Evolutionary conservation across 495 filamentous ascomycete species (phyloP), one percentile per base, ranked within the genome.

Genomic region (Lasiosphaeris hirsuta): DNA sequence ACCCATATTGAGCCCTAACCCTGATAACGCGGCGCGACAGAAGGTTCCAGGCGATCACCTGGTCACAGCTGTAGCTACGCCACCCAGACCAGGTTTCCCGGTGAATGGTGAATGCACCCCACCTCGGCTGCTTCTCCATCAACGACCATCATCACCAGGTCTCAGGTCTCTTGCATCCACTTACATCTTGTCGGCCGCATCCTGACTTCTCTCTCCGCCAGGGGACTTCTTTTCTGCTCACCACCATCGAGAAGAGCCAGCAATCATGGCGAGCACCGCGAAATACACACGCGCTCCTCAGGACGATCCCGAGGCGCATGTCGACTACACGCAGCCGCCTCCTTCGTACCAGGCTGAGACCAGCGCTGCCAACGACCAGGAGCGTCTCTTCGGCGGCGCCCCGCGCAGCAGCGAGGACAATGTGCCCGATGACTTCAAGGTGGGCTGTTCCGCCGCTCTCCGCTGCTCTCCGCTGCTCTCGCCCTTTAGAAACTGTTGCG

Each of bases 381-480:
- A 72, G 39, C 71, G 65, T 37, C 63, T 78, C 51, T 75, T 76
- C 57, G 71, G 61, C 48, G 77, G 74, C 54, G 79, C 71, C 51
- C 80, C 86, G 52, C 86, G 94, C 59, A 87, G 82, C 69, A 85
- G 84, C 69, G 90, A 96, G 66, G 88, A 92, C 70, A 92, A 96
- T 69, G 69, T 98, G 43, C 94, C 94, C 4, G 94, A 98, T 81
- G 94, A 98, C 77, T 97, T 98, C 82, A 98, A 96, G 78, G 88
- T 88, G 69, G 23, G 23, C 5, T 5, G 23, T 30, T 30, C 23
- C 37, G 67, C n/a, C 11, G 10, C 18, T 18, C 6, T 8, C 15
- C n/a, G n/a, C n/a, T n/a, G n/a, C n/a, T n/a, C n/a, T n/a, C n/a
- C n/a, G n/a, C n/a, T 9, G 10, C 18, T 18, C 6, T 8, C 15